Evolutionary conservation across 306 rosid species (phyloP).

Genomic region (Vigna radiata): DNA sequence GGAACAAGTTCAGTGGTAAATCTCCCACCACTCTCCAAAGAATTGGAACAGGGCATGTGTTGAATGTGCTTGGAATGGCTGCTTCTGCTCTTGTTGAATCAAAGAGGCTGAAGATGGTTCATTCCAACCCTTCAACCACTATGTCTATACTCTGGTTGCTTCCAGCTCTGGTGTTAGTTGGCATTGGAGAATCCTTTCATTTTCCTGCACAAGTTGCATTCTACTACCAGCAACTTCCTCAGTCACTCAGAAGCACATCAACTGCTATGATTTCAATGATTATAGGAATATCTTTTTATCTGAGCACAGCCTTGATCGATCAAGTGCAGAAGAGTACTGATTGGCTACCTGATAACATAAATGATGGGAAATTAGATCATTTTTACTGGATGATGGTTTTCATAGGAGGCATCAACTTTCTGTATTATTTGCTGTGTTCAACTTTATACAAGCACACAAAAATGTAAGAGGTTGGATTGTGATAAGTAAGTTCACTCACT

Average conservation of each 20-base stretch:
- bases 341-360: slow-evolving; percentile 70
- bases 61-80: slow-evolving; percentile 50
- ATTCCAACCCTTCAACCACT: neutral
- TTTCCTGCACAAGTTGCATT: slow-evolving; percentile 71
- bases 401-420: slow-evolving; percentile 62
- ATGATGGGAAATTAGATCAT: slow-evolving; percentile 57
- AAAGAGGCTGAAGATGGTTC: slow-evolving; percentile 56
- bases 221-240: slow-evolving; percentile 71
- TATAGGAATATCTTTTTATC: slow-evolving; percentile 55
- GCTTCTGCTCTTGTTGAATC: slow-evolving; percentile 69
- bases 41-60: slow-evolving; percentile 63
- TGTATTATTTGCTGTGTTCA: slow-evolving; percentile 56
- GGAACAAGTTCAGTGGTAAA: slow-evolving; percentile 48
- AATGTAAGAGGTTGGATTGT: slow-evolving; percentile 16
- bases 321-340: slow-evolving; percentile 51
- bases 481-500: neutral
- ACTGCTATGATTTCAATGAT: slow-evolving; percentile 64
- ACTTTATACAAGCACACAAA: slow-evolving; percentile 54
- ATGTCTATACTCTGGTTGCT: slow-evolving; percentile 63
- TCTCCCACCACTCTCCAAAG: slow-evolving; percentile 53
- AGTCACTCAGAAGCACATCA: slow-evolving; percentile 58
- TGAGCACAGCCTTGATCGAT: slow-evolving; percentile 55
- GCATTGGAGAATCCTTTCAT: slow-evolving; percentile 77
- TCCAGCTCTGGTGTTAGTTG: slow-evolving; percentile 63
- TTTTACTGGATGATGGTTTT: slow-evolving; percentile 63